Evolutionary conservation across 306 rosid species (phyloP), one percentile per base, ranked within the genome.

Genomic region (Cucurbita pepo): DNA sequence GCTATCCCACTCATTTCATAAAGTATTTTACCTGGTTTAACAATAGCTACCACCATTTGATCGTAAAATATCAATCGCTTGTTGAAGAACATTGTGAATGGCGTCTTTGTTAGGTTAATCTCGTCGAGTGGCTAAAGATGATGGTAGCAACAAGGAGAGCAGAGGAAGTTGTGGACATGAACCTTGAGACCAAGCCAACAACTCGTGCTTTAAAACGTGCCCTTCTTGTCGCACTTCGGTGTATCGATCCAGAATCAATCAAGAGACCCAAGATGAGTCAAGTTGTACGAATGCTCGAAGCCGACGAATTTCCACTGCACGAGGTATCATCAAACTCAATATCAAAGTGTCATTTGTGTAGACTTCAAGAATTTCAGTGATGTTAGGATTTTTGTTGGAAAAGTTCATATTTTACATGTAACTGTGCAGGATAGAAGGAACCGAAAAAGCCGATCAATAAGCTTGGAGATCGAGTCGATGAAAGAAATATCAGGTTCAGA

Each of bases 221-320:
- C 52, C 96, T 92, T 79, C 83, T 92, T 63, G 96, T 90, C 34
- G 90, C 95, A 36, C 90, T 92, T 50, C 79, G 92, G 79, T 92
- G 98, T 79, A 90, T 92, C 55, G 98, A 92, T 81, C 95, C 91
- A 1, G 96, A 92, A 71, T 78, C 96, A 13, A 86, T 80, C 18
- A 92, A 88, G 79, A 81, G 98, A 77, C 98, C 98, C 21, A 90
- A 85, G 83, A 92, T 92, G 98, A 83, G 96, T 79, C 98, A 92
- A 76, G 93, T 87, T 74, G 96, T 87, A 38, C 79, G 96, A 61
- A 92, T 92, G 96, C 93, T 92, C 0, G 98, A 92, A 90, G 89
- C 88, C 11, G 98, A 92, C 0, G 96, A 92, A 75, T 85, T 88
- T 83, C 92, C 95, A 69, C 76, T 79, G 56, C 96, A 85, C 34